Conservation (phyloP, 768 basidiomycete genomes). For the Cystobasidium ongulense region DNA sequence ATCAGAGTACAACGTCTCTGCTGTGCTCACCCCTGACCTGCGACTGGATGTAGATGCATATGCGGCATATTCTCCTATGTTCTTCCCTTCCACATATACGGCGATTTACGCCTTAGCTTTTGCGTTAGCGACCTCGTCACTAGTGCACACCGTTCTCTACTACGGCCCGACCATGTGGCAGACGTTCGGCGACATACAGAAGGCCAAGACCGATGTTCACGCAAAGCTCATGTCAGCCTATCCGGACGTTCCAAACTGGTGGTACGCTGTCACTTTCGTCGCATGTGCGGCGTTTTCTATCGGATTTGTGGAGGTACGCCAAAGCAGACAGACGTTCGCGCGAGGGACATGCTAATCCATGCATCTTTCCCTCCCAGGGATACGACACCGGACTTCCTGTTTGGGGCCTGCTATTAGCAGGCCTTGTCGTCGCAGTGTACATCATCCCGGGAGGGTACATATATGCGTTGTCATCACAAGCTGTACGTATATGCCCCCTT, state of each 20-base stretch:
- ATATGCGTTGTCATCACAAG: slow-evolving; percentile 81
- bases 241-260: slow-evolving; percentile 82
- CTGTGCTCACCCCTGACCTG: slow-evolving; percentile 58
- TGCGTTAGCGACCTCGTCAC: slow-evolving; percentile 68
- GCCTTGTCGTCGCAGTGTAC: slow-evolving; percentile 69
- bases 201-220: slow-evolving; percentile 88
- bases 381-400: slow-evolving; percentile 80
- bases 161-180: slow-evolving; percentile 68
- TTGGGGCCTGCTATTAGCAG: slow-evolving; percentile 67
- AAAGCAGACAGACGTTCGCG: not conserved
- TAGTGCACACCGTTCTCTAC: slow-evolving; percentile 79
- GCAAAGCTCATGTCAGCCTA: slow-evolving; percentile 89
- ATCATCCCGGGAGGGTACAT: slow-evolving; percentile 84
- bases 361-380: slow-evolving; percentile 52
- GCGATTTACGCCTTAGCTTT: slow-evolving; percentile 84
- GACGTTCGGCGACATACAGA: slow-evolving; percentile 61
- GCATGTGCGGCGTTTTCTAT: slow-evolving; percentile 65
- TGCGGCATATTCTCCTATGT: slow-evolving; percentile 75
- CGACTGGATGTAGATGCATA: slow-evolving; percentile 71
- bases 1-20: slow-evolving; percentile 60
- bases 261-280: slow-evolving; percentile 59
- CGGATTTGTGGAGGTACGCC: slow-evolving; percentile 52
- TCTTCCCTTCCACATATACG: slow-evolving; percentile 77
- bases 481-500: slow-evolving; percentile 48
- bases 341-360: slow-evolving; percentile 1